Evolutionary conservation across 306 rosid species (phyloP).

Genomic region (cucumber (Cucumis sativus)): DNA sequence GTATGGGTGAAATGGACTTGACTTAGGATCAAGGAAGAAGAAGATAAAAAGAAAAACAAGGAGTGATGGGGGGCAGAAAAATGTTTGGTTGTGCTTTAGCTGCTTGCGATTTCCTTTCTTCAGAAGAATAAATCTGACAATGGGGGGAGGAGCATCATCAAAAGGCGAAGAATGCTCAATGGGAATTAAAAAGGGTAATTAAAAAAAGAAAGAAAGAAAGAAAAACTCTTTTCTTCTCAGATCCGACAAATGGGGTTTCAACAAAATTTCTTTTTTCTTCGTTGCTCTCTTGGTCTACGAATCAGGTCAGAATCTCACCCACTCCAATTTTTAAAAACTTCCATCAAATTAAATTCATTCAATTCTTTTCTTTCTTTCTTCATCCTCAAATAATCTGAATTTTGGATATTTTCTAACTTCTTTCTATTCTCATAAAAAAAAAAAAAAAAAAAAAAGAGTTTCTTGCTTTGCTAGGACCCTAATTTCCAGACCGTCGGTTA

Average conservation of each 20-base stretch:
- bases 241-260: constrained; percentile 61
- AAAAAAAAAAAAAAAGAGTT: neutral
- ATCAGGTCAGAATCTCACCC: constrained; percentile 40
- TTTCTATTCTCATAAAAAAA: neutral
- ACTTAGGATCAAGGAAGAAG: constrained; percentile 9
- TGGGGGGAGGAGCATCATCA: neutral
- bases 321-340: constrained; percentile 6
- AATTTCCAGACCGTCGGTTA: neutral
- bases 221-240: constrained; percentile 11
- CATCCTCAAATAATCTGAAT: neutral
- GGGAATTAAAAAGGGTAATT: constrained; percentile 38
- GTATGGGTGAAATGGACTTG: constrained; percentile 11
- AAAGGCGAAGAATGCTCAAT: constrained; percentile 13
- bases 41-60: constrained; percentile 6
- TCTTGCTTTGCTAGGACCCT: neutral
- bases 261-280: constrained; percentile 25
- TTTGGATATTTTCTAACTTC: neutral
- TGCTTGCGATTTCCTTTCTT: constrained; percentile 17
- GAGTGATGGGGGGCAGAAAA: constrained; percentile 11
- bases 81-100: constrained; percentile 33
- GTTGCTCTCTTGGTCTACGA: constrained; percentile 12
- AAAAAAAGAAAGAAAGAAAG: neutral
- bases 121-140: constrained; percentile 21
- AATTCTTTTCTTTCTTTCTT: neutral
- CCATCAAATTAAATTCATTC: neutral